These are phyloP conservation scores for Ramularia endophylla DNA, from an alignment of 2,329 filamentous ascomycete species.

Conservation along the genomic window DNA sequence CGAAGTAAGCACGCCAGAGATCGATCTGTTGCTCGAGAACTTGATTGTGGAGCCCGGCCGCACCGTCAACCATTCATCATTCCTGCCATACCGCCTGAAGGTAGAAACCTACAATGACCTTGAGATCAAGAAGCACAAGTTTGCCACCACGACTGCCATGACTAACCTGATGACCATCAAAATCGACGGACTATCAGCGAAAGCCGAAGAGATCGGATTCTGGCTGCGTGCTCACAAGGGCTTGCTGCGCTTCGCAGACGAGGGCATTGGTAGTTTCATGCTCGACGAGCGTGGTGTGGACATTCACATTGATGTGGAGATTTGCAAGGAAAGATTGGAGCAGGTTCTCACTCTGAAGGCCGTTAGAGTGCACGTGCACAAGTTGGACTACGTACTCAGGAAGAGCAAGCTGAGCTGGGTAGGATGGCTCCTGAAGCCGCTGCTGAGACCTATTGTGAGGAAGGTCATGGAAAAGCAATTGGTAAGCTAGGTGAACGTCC, in stretches of 20 bases:
- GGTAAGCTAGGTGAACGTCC: no score
- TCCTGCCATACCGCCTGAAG: slow-evolving; percentile 77
- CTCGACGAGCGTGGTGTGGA: slow-evolving; percentile 86
- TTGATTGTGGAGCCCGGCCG: slow-evolving; percentile 81
- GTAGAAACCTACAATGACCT: slow-evolving; percentile 81
- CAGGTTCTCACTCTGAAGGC: slow-evolving; percentile 71
- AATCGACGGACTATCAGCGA: slow-evolving; percentile 74
- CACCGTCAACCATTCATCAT: slow-evolving; percentile 79
- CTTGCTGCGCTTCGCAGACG: slow-evolving; percentile 67
- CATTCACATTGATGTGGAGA: slow-evolving; percentile 75
- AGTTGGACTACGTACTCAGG: slow-evolving; percentile 71
- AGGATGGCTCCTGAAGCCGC: slow-evolving; percentile 76
- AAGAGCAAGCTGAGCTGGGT: slow-evolving; percentile 71
- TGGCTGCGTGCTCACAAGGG: slow-evolving; percentile 77
- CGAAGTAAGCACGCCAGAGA: slow-evolving; percentile 75
- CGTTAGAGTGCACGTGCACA: slow-evolving; percentile 78
- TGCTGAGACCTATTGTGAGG: slow-evolving; percentile 74
- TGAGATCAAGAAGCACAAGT: slow-evolving; percentile 72
- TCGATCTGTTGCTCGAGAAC: slow-evolving; percentile 85
- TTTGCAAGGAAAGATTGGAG: slow-evolving; percentile 71
- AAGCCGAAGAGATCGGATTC: slow-evolving; percentile 83
- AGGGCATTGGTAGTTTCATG: slow-evolving; percentile 78
- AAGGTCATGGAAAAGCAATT: slow-evolving; percentile 75
- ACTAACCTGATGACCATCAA: slow-evolving; percentile 67
- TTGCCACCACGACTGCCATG: slow-evolving; percentile 62